phyloP scores from a whole-genome alignment of 805 yeast species.

The Candida maesae region DNA sequence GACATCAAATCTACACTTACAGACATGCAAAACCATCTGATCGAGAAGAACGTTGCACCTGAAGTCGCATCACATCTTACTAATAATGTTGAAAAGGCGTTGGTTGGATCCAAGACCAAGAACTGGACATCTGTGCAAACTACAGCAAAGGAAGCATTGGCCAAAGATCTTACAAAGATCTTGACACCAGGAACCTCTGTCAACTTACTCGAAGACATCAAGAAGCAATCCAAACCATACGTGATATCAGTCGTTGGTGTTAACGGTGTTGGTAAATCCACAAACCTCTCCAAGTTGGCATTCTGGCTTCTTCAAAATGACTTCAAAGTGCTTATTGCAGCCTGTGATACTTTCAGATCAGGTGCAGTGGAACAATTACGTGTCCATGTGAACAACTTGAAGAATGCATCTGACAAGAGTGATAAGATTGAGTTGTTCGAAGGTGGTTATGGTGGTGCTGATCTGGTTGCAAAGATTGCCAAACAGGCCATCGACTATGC shows the following conservation, averaged over 20 bases:
- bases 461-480: conserved; percentile 87
- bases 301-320: conserved; percentile 94
- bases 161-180: conserved; percentile 63
- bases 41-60: conserved; percentile 87
- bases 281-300: conserved; percentile 89
- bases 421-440: conserved; percentile 66
- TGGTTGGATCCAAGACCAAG: conserved; percentile 69
- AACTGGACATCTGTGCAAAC: conserved; percentile 70
- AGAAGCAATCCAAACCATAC: conserved; percentile 51
- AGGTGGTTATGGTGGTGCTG: conserved; percentile 97
- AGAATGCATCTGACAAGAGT: conserved; percentile 56
- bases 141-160: conserved; percentile 64
- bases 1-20: conserved; percentile 64
- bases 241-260: conserved; percentile 98
- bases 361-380: conserved; percentile 98
- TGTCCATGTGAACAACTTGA: conserved; percentile 85
- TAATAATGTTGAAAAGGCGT: conserved; percentile 61
- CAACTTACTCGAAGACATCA: conserved; percentile 77
- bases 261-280: conserved; percentile 96
- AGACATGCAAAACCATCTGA: conserved; percentile 69
- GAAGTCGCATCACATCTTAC: conserved; percentile 76
- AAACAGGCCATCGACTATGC: conserved; percentile 86
- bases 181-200: conserved; percentile 90
- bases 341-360: conserved; percentile 96
- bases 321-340: conserved; percentile 82